A percentile compares a stretch with the other conserved stretches of the same genome.
Evolutionary conservation across 2,329 filamentous ascomycete genomes (phyloP).

Genomic region (Aschersonia sp.): DNA sequence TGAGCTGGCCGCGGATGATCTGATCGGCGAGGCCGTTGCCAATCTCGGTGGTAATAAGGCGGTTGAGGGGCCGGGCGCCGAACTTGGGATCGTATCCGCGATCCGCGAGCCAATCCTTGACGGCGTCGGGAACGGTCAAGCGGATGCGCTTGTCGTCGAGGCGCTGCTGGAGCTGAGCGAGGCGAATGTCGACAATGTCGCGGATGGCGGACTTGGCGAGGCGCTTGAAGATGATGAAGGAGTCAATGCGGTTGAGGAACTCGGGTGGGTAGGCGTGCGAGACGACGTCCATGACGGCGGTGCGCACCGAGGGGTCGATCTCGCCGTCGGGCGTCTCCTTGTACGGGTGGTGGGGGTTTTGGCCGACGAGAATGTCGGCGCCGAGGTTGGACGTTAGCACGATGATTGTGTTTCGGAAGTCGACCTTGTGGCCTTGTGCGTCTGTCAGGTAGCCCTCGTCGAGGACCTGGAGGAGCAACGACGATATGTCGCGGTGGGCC

Average conservation of each 20-base stretch:
- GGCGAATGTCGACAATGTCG: conserved; percentile 86
- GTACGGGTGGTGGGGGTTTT: conserved; percentile 50
- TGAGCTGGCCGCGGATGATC: conserved; percentile 77
- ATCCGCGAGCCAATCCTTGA: conserved; percentile 77
- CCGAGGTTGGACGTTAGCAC: conserved; percentile 93
- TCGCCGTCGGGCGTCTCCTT: conserved; percentile 49
- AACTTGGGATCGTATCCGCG: conserved; percentile 84
- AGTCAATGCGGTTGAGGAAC: conserved; percentile 92
- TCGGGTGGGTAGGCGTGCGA: conserved; percentile 66
- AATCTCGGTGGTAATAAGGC: conserved; percentile 81
- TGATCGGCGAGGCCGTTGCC: conserved; percentile 79
- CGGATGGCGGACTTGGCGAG: conserved; percentile 64
- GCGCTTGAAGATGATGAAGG: conserved; percentile 91
- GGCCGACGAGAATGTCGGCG: conserved; percentile 75
- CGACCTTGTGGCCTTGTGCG: conserved; percentile 88
- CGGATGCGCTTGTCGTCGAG: conserved; percentile 76
- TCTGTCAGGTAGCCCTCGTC: conserved; percentile 96
- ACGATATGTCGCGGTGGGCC: conserved; percentile 87
- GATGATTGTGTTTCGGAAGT: conserved; percentile 93
- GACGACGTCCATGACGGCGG: conserved; percentile 81
- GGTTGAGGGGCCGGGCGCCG: conserved; percentile 80
- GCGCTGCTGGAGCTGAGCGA: conserved; percentile 69
- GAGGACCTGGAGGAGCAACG: conserved; percentile 81
- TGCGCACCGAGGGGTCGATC: conserved; percentile 58
- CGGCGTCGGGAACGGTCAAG: conserved; percentile 54